Percentiles rank a stretch among this genome's conserved stretches.
Evolutionary conservation across 805 yeast species (phyloP).

Genomic region (Candida sonorensis): DNA sequence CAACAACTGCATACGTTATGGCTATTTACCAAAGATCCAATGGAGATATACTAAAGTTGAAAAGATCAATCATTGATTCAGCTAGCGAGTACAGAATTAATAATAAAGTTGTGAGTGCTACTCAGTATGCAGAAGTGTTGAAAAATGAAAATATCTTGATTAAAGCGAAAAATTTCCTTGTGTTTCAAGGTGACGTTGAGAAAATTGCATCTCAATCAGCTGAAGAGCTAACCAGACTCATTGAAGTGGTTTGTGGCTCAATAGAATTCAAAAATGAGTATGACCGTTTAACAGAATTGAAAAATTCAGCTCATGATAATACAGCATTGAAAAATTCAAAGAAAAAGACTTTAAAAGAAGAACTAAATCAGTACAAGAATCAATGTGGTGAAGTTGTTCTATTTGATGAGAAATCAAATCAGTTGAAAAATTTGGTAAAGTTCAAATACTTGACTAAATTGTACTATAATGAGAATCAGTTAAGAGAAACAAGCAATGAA

Average conservation of each 20-base stretch:
- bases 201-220: conserved; percentile 86
- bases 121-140: conserved; percentile 58
- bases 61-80: conserved; percentile 47
- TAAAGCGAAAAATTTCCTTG: conserved; percentile 86
- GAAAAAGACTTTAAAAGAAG: conserved; percentile 64
- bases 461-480: conserved; percentile 47
- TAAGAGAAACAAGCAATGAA: too few relatives aligned
- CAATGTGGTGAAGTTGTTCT: conserved; percentile 67
- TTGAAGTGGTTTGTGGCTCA: conserved; percentile 85
- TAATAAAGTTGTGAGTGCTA: conserved; percentile 50
- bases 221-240: conserved; percentile 57
- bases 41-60: conserved; percentile 54
- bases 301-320: conserved; percentile 56
- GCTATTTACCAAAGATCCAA: conserved; percentile 64
- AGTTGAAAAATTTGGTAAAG: conserved; percentile 40
- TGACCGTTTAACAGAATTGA: conserved; percentile 54
- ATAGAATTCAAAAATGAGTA: conserved; percentile 60
- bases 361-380: conserved; percentile 68
- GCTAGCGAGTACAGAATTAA: conserved; percentile 63
- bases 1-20: conserved; percentile 63
- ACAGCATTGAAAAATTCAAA: conserved; percentile 60
- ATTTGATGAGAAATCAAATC: conserved; percentile 49
- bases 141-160: conserved; percentile 76
- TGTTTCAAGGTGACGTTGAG: conserved; percentile 96
- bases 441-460: conserved; percentile 55